These are phyloP conservation scores for Hyphopichia khmerensis DNA, from an alignment of 1,139 yeast genomes.

Conservation along the genomic window DNA sequence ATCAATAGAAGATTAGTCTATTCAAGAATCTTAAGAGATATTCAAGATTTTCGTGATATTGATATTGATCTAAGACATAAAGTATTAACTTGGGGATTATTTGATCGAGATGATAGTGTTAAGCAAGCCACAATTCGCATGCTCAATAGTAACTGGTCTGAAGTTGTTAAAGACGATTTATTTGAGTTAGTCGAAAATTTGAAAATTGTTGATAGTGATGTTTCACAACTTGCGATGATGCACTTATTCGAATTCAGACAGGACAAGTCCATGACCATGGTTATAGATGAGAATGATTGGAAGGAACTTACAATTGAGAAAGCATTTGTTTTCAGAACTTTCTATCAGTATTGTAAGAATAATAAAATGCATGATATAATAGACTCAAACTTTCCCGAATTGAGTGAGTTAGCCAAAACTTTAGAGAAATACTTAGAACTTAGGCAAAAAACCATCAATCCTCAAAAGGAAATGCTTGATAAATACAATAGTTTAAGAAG, in stretches of 20 bases:
- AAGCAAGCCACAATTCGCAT: constrained; percentile 69
- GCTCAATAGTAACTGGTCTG: constrained; percentile 74
- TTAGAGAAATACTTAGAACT: constrained; percentile 52
- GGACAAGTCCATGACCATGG: constrained; percentile 58
- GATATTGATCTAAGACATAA: constrained; percentile 60
- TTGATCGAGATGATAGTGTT: constrained; percentile 79
- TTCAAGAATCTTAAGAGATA: constrained; percentile 63
- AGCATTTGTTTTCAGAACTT: constrained; percentile 68
- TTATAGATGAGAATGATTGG: constrained; percentile 66
- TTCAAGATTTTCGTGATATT: constrained; percentile 66
- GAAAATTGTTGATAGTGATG: constrained; percentile 62
- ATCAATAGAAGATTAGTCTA: constrained; percentile 73
- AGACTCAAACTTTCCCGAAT: constrained; percentile 78
- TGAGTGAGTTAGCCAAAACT: constrained; percentile 65
- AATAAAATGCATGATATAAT: constrained; percentile 54
- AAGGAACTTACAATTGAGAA: constrained; percentile 69
- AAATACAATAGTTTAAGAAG: constrained; percentile 11
- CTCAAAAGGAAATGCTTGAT: constrained; percentile 25
- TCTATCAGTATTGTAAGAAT: constrained; percentile 62
- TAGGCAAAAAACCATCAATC: constrained; percentile 36
- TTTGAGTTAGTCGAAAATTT: constrained; percentile 68
- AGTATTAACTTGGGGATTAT: constrained; percentile 78
- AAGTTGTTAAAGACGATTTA: constrained; percentile 65
- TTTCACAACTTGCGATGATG: constrained; percentile 67
- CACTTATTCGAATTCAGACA: constrained; percentile 60